A percentile compares a stretch with the other conserved stretches of the same genome.
Conservation (phyloP, 192 early-diverging fungal genomes). For the Coemansia sp. region DNA sequence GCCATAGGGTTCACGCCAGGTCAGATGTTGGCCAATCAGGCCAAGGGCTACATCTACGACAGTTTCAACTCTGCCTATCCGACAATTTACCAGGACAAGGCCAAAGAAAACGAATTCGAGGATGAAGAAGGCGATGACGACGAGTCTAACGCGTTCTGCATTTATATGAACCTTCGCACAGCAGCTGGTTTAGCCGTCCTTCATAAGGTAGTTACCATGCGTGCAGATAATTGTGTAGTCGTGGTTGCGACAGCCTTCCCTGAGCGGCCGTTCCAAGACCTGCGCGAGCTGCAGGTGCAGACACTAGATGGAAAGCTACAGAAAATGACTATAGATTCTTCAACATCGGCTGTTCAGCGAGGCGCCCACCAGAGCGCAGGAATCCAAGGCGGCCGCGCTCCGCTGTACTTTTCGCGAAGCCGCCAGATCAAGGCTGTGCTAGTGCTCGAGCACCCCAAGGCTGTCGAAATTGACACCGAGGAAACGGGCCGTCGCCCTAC, state of each 20-base stretch:
- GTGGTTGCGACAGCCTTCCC: slow-evolving; percentile 34
- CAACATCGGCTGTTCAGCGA: not conserved
- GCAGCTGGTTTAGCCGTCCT: slow-evolving; percentile 19
- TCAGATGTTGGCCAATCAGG: slow-evolving; percentile 20
- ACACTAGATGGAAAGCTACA: slow-evolving; percentile 48
- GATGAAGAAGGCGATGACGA: slow-evolving; percentile 36
- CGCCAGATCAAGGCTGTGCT: slow-evolving; percentile 44
- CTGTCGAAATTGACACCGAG: slow-evolving; percentile 13
- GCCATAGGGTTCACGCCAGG: slow-evolving; percentile 39
- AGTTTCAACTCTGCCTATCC: slow-evolving; percentile 29
- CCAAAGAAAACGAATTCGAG: not conserved
- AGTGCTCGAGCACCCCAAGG: slow-evolving; percentile 40
- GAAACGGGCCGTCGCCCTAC: slow-evolving; percentile 10
- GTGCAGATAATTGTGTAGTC: slow-evolving; percentile 44
- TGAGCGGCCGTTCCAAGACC: slow-evolving; percentile 29
- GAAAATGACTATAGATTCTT: not conserved
- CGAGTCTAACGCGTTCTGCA: slow-evolving; percentile 43
- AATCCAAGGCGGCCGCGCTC: slow-evolving; percentile 10
- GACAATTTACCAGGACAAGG: slow-evolving; percentile 30
- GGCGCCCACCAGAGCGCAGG: not conserved
- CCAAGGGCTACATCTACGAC: slow-evolving; percentile 42
- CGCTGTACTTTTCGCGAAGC: slow-evolving; percentile 39
- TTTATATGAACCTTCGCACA: slow-evolving; percentile 44
- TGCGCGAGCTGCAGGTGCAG: slow-evolving; percentile 42
- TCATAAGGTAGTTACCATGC: slow-evolving; percentile 35